A percentile compares a stretch with the other conserved stretches of the same genome.
Evolutionary conservation across 306 rosid species (phyloP).

Genomic region (Comarum palustre): DNA sequence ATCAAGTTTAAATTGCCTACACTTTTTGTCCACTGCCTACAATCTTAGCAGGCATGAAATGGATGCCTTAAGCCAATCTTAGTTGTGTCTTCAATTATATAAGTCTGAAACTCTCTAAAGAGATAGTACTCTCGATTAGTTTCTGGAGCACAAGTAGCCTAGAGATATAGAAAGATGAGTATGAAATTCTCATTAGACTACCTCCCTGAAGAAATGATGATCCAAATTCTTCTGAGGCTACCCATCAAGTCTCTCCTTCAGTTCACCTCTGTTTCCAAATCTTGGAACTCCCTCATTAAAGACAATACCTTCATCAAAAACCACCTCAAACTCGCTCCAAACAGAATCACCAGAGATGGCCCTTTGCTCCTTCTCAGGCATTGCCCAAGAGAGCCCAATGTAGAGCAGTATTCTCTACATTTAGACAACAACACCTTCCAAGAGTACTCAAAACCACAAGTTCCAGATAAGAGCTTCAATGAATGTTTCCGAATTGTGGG

Average conservation of each 20-base stretch:
- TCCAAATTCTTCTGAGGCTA: constrained; percentile 15
- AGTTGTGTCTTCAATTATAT: background rate
- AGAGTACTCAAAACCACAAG: constrained; percentile 1
- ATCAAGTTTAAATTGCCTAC: background rate
- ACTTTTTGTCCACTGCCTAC: background rate
- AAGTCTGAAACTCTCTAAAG: background rate
- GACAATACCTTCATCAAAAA: background rate
- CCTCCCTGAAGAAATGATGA: constrained; percentile 6
- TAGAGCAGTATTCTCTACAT: constrained; percentile 8
- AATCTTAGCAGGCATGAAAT: background rate
- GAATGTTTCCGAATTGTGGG: background rate
- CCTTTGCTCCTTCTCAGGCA: constrained; percentile 21
- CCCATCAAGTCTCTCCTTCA: constrained; percentile 13
- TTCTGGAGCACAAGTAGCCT: background rate
- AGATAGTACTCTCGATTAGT: background rate
- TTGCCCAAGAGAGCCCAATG: constrained; percentile 3
- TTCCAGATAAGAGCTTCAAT: constrained; percentile 4
- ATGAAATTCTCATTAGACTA: background rate
- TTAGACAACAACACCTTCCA: background rate
- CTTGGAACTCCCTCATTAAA: constrained; percentile 17
- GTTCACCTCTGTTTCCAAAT: constrained; percentile 14
- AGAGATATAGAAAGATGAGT: background rate
- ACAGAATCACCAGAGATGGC: background rate
- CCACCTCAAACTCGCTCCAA: constrained; percentile 12
- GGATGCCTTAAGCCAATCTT: constrained; percentile 6